Evolutionary conservation across 768 basidiomycete genomes (phyloP).

Genomic region (Mycena galopus): DNA sequence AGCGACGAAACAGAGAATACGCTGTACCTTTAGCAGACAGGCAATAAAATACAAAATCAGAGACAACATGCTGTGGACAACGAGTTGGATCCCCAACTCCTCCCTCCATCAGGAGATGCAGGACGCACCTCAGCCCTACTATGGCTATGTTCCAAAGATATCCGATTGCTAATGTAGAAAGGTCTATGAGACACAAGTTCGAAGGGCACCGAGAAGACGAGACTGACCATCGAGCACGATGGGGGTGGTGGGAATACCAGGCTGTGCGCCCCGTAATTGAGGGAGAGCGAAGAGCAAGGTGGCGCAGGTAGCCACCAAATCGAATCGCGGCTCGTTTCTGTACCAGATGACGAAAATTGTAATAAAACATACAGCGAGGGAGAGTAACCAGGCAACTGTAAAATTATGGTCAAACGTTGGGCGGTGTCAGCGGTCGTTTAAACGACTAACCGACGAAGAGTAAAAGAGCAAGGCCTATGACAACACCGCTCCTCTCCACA

Average conservation of each 20-base stretch:
- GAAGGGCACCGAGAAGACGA: background rate
- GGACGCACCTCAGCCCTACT: background rate
- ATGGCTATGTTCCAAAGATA: conserved; percentile 4
- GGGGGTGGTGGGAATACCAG: background rate
- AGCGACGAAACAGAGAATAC: background rate
- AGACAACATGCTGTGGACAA: conserved; percentile 1
- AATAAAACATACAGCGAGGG: conserved; percentile 1
- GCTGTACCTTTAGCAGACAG: background rate
- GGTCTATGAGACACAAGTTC: background rate
- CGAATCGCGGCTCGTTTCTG: conserved; percentile 3
- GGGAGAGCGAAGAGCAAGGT: conserved; percentile 6
- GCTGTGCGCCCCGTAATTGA: background rate
- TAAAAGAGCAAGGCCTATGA: background rate
- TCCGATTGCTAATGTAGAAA: background rate
- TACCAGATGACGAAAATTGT: conserved; percentile 2
- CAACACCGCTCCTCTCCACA: background rate
- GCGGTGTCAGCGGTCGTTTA: background rate
- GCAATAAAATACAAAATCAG: background rate
- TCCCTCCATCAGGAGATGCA: background rate
- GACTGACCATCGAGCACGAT: conserved; percentile 1
- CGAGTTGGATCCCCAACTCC: background rate
- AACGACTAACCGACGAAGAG: background rate
- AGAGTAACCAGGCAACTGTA: conserved; percentile 1
- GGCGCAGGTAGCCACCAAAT: conserved; percentile 3
- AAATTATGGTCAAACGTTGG: background rate